phyloP scores from a whole-genome alignment of 306 rosid genomes.

The Styphnolobium japonicum region DNA sequence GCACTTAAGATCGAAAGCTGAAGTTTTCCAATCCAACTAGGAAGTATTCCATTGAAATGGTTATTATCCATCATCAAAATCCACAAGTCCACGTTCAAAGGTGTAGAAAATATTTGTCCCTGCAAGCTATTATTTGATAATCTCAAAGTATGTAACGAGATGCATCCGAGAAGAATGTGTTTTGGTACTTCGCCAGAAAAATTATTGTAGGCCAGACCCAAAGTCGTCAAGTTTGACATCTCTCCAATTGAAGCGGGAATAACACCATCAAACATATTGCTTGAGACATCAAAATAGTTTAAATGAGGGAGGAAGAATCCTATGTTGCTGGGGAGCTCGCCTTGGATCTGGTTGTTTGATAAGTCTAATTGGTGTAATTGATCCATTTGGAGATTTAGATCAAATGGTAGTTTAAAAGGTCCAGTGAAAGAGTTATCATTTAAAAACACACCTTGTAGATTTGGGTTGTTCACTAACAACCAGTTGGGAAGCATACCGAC shows the following conservation, averaged over 20 bases:
- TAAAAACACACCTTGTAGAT: not conserved
- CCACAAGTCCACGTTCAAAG: not conserved
- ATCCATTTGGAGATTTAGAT: not conserved
- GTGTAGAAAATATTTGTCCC: not conserved
- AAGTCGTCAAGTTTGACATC: not conserved
- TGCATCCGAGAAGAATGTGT: not conserved
- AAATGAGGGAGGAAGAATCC: conserved; percentile 5
- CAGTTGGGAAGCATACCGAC: conserved; percentile 18
- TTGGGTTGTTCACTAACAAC: conserved; percentile 21
- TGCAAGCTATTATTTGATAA: not conserved
- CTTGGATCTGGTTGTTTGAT: not conserved
- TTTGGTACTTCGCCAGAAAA: not conserved
- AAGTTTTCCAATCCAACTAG: not conserved
- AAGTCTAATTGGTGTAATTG: not conserved
- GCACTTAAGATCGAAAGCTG: accelerated
- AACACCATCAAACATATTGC: not conserved
- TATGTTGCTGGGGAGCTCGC: not conserved
- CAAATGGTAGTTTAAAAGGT: not conserved
- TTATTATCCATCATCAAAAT: not conserved
- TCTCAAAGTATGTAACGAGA: accelerated
- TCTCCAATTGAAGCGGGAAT: conserved; percentile 26
- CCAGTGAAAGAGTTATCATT: not conserved
- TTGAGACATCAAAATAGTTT: not conserved
- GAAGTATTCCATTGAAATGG: not conserved
- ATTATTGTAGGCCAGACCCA: not conserved